These are phyloP conservation scores for Artemisia argyi DNA, from an alignment of 129 eudicot genomes.

Conservation along the genomic window DNA sequence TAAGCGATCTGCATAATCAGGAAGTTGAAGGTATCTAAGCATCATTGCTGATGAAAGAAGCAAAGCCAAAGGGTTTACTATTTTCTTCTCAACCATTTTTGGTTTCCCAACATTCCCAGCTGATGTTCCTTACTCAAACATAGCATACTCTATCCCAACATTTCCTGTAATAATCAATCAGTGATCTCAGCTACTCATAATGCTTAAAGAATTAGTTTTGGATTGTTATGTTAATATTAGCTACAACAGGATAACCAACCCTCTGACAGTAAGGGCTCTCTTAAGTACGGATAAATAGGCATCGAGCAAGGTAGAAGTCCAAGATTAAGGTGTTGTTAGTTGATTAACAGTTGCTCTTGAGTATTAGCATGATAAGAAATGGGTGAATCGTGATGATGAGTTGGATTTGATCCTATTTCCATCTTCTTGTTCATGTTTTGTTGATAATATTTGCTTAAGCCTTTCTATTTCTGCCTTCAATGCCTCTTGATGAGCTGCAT, in stretches of 20 bases:
- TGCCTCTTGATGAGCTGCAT: conserved; percentile 95
- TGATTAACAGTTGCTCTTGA: conserved; percentile 41
- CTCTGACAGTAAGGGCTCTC: not conserved
- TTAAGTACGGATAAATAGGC: conserved; percentile 15
- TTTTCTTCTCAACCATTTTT: conserved; percentile 56
- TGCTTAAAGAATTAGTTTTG: too few species aligned
- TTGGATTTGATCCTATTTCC: conserved; percentile 40
- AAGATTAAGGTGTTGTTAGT: conserved; percentile 24
- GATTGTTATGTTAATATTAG: too few species aligned
- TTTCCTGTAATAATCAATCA: conserved; percentile 45
- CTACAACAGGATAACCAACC: not conserved
- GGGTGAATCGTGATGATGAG: conserved; percentile 35
- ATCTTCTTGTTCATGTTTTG: conserved; percentile 58
- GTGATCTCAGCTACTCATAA: not conserved
- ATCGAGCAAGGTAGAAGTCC: conserved; percentile 4
- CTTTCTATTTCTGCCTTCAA: conserved; percentile 91
- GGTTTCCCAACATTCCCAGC: conserved; percentile 84
- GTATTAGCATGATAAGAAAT: conserved; percentile 34
- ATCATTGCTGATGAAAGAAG: conserved; percentile 89
- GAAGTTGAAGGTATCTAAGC: conserved; percentile 82
- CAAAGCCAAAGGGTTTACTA: conserved; percentile 78
- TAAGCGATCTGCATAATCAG: conserved; percentile 68
- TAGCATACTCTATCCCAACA: conserved; percentile 70
- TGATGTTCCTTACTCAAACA: conserved; percentile 91
- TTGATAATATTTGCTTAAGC: conserved; percentile 72